Percentiles rank a stretch among this genome's conserved stretches.
phyloP scores from a whole-genome alignment of 2,329 filamentous ascomycete genomes.

The Claviceps pazoutovae region DNA sequence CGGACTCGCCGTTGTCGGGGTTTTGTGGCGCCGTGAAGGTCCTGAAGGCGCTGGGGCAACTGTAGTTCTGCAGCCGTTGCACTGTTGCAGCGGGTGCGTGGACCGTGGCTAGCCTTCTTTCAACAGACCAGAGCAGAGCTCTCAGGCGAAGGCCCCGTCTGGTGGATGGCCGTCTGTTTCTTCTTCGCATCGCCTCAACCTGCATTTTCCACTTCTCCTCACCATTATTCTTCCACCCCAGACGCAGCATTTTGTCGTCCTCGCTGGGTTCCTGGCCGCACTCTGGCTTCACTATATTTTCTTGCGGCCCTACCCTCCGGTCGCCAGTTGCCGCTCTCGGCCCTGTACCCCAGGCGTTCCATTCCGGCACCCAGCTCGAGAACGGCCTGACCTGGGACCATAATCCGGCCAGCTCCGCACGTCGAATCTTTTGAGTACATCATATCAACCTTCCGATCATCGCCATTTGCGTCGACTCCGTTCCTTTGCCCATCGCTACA shows the following conservation, averaged over 20 bases:
- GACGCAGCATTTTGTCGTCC: not conserved
- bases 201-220: slow-evolving; percentile 1
- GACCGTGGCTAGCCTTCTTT: too few species aligned
- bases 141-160: not conserved
- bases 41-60: too few species aligned
- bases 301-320: not conserved
- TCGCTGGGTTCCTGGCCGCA: not conserved
- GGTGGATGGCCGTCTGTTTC: not conserved
- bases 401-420: not conserved
- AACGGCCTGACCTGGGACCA: not conserved
- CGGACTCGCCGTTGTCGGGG: too few species aligned
- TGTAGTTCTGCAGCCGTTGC: too few species aligned
- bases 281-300: not conserved
- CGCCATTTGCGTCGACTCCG: not conserved
- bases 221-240: not conserved
- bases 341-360: not conserved
- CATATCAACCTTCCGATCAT: not conserved
- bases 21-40: too few species aligned
- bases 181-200: slow-evolving; percentile 1
- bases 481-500: not conserved
- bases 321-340: not conserved
- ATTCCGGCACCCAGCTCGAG: not conserved
- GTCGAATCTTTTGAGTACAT: not conserved
- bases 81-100: too few species aligned
- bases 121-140: not conserved